A percentile compares a stretch with the other conserved stretches of the same genome.
phyloP scores from a whole-genome alignment of 306 rosid genomes.

The Pueraria montana region DNA sequence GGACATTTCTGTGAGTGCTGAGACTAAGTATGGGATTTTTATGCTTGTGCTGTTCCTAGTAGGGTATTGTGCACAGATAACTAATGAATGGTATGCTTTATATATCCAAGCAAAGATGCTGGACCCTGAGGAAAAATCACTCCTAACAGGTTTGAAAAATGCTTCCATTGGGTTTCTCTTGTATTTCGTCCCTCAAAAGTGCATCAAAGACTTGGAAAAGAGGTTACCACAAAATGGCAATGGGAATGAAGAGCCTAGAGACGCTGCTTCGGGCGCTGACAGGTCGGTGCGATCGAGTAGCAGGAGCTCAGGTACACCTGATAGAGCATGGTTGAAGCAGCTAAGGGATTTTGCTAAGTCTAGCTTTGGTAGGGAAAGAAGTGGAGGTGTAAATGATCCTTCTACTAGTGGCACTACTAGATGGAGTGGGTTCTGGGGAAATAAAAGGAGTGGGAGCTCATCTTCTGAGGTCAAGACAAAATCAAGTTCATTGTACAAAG shows the following conservation, averaged over 20 bases:
- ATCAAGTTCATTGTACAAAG: slow-evolving; percentile 63
- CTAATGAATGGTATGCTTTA: slow-evolving; percentile 84
- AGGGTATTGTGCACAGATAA: slow-evolving; percentile 65
- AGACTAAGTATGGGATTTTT: slow-evolving; percentile 62
- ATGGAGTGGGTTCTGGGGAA: slow-evolving; percentile 77
- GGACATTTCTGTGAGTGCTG: slow-evolving; percentile 54
- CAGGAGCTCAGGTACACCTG: slow-evolving; percentile 65
- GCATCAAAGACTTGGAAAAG: slow-evolving; percentile 62
- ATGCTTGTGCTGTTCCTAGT: slow-evolving; percentile 75
- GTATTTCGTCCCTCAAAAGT: slow-evolving; percentile 67
- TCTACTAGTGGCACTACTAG: slow-evolving; percentile 71
- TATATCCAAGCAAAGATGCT: slow-evolving; percentile 67
- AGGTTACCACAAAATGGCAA: slow-evolving; percentile 56
- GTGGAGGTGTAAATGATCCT: slow-evolving; percentile 64
- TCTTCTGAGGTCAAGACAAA: slow-evolving; percentile 72
- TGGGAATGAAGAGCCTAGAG: slow-evolving; percentile 44
- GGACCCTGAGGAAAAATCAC: slow-evolving; percentile 69
- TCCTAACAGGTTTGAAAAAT: slow-evolving; percentile 63
- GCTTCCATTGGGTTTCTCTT: slow-evolving; percentile 73
- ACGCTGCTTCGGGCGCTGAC: slow-evolving; percentile 42
- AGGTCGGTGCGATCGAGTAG: slow-evolving; percentile 50
- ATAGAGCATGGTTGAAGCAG: slow-evolving; percentile 75
- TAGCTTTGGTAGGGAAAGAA: slow-evolving; percentile 79
- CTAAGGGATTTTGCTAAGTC: slow-evolving; percentile 73
- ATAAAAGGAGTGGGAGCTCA: slow-evolving; percentile 73